These are phyloP conservation scores for Mycena galopus DNA, from an alignment of 768 basidiomycete species.

Conservation along the genomic window DNA sequence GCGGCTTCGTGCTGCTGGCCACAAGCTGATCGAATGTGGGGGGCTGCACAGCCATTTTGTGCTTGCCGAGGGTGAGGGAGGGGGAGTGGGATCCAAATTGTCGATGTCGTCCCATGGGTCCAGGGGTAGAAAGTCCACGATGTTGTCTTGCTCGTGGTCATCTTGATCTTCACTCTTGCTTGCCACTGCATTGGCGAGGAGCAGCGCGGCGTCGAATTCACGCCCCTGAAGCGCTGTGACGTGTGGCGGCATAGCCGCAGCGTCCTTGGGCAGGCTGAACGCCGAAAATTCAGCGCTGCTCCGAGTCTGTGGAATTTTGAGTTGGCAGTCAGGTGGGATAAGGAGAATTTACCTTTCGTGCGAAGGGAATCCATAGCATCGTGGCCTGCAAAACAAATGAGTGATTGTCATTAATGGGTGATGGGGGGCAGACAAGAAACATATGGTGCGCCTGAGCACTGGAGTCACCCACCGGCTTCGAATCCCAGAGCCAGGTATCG, in stretches of 20 bases:
- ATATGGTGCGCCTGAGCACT: too few relatives aligned
- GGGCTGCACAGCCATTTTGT: not conserved
- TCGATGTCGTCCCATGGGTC: not conserved
- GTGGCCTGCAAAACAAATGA: too few relatives aligned
- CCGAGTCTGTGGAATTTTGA: not conserved
- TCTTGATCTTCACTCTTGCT: not conserved
- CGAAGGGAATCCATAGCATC: too few relatives aligned
- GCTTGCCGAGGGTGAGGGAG: not conserved
- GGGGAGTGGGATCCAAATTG: not conserved
- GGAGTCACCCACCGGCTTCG: too few relatives aligned
- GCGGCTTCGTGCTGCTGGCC: not conserved
- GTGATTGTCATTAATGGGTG: too few relatives aligned
- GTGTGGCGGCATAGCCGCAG: too few relatives aligned
- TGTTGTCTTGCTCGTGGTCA: conserved; percentile 6
- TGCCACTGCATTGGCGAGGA: not conserved
- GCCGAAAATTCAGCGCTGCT: conserved; percentile 2
- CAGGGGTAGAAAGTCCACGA: too few relatives aligned
- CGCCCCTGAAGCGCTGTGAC: not conserved
- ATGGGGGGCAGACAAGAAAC: too few relatives aligned
- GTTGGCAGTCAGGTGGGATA: too few relatives aligned
- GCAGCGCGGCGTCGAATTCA: not conserved
- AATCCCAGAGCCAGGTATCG: too few relatives aligned
- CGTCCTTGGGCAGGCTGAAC: not conserved
- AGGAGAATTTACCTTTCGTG: too few relatives aligned
- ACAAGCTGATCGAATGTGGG: too few relatives aligned